Percentiles rank a stretch among this genome's conserved stretches.
Conservation (phyloP, 345 rosid species). For the Ceriops tagal region DNA sequence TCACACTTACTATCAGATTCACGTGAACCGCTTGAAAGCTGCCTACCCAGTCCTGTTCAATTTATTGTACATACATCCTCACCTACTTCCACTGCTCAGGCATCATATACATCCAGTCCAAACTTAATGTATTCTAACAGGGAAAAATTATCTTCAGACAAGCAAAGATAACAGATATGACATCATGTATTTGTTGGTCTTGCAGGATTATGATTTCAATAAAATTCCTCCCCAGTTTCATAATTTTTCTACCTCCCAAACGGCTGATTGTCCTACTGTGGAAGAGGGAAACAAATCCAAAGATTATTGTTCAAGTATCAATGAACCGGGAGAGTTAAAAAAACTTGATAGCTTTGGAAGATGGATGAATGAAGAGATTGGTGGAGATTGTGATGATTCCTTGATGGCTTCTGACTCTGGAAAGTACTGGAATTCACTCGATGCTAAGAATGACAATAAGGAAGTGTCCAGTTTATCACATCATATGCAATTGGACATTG, state of each 20-base stretch:
- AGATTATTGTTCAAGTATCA: constrained; percentile 26
- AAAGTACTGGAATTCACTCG: constrained; percentile 65
- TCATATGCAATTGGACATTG: constrained; percentile 54
- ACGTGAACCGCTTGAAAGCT: constrained; percentile 31
- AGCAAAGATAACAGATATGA: too few relatives aligned
- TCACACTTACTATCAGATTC: constrained; percentile 31
- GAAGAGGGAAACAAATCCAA: constrained; percentile 39
- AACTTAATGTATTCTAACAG: constrained; percentile 33
- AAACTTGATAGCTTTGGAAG: constrained; percentile 83
- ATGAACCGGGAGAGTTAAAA: constrained; percentile 52
- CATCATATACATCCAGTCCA: constrained; percentile 29
- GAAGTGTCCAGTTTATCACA: constrained; percentile 63
- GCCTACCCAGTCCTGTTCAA: constrained; percentile 32
- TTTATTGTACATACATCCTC: constrained; percentile 33
- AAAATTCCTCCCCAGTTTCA: constrained; percentile 22
- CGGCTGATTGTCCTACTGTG: constrained; percentile 26
- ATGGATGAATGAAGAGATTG: constrained; percentile 85
- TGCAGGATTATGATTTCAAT: constrained; percentile 25
- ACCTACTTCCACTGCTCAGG: constrained; percentile 27
- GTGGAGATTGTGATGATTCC: constrained; percentile 67
- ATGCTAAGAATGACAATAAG: constrained; percentile 58
- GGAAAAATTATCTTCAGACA: constrained; percentile 35
- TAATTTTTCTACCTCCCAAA: constrained; percentile 22
- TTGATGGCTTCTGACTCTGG: constrained; percentile 74
- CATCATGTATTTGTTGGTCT: constrained; percentile 13